Evolutionary conservation across 2,329 filamentous ascomycete genomes (phyloP).

Genomic region (Dothideomycetidae sp.): DNA sequence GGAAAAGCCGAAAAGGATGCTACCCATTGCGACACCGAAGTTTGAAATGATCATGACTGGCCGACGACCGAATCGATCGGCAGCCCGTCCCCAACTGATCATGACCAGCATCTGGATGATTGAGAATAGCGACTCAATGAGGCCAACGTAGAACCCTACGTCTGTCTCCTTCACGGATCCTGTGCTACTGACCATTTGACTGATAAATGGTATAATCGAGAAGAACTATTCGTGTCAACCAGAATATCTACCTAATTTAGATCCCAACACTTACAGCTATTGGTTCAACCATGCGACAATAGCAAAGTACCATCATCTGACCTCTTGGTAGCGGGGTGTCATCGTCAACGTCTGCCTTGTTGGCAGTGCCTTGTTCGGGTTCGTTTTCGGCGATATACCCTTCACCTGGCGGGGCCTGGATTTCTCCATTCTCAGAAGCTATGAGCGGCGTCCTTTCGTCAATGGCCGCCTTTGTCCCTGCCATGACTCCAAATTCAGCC

Average conservation of each 20-base stretch:
- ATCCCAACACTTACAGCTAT: constrained; percentile 36
- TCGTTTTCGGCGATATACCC: constrained; percentile 4
- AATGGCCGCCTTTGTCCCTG: no score
- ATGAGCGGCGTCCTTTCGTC: constrained; percentile 7
- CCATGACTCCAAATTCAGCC: no score
- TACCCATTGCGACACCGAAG: constrained; percentile 46
- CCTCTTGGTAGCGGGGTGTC: constrained; percentile 40
- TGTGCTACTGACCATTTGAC: constrained; percentile 57
- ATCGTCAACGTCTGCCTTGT: constrained; percentile 19
- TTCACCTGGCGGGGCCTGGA: constrained; percentile 1
- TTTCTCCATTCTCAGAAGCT: constrained; percentile 4
- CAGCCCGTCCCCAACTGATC: constrained; percentile 55
- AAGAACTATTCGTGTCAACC: constrained; percentile 41
- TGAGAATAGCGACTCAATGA: constrained; percentile 59
- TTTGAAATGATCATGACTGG: constrained; percentile 56
- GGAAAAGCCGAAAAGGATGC: constrained; percentile 54
- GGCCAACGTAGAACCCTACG: constrained; percentile 64
- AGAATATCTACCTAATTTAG: not conserved
- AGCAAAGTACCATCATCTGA: constrained; percentile 64
- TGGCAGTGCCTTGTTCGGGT: not conserved
- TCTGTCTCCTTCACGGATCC: constrained; percentile 48
- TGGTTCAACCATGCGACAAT: constrained; percentile 57
- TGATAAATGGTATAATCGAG: constrained; percentile 68
- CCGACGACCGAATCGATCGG: constrained; percentile 57
- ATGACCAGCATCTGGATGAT: constrained; percentile 64